Evolutionary conservation across 768 basidiomycete species (phyloP), one percentile per base, ranked within the genome.

Genomic region (Coprinopsis sp.): DNA sequence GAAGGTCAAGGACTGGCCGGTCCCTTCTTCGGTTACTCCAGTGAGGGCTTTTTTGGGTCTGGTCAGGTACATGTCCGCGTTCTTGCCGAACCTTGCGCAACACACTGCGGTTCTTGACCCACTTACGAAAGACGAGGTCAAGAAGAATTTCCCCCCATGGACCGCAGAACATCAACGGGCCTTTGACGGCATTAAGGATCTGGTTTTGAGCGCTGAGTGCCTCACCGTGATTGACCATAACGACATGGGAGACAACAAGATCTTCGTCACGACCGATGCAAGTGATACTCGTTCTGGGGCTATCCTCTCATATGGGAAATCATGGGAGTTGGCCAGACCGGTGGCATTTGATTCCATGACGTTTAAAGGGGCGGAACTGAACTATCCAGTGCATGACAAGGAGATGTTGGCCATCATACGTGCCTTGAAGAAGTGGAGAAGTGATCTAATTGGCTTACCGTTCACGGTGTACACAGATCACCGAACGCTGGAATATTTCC

Each of bases 301-400:
- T 0, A 52, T 67, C 0, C 53, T 70, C 2, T 55, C 56, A 1
- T 66, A 54, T 47, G 65, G 70, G 0, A 47, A 45, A 1, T 56
- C 61, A 14, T 66, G 64, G 59, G 63, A 65, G 25, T 48, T 46
- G 0, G 54, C 68, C 3, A 47, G 64, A 1, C 71, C 69, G 2
- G 66, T 67, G 30, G 51, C 62, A 33, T 59, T 62, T 47, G 48
- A 68, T 49, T 73, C 52, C 2, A 39, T 27, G 42, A 51, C 47
- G 6, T 58, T 63, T 19, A 61, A 54, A 28, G 51, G 40, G 30
- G 59, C 67, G 0, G 53, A 59, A 31, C 33, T 11, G 16, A 67
- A 69, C 42, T 73, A 72, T 40, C 66, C 66, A 0, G 57, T 62
- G 0, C 70, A 72, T 44, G 59, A 73, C 44, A 64, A 68, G 46